Evolutionary conservation across 139 green algal species (phyloP), one percentile per base, ranked within the genome.

Genomic region (Chlamydomonas sphaeroides): DNA sequence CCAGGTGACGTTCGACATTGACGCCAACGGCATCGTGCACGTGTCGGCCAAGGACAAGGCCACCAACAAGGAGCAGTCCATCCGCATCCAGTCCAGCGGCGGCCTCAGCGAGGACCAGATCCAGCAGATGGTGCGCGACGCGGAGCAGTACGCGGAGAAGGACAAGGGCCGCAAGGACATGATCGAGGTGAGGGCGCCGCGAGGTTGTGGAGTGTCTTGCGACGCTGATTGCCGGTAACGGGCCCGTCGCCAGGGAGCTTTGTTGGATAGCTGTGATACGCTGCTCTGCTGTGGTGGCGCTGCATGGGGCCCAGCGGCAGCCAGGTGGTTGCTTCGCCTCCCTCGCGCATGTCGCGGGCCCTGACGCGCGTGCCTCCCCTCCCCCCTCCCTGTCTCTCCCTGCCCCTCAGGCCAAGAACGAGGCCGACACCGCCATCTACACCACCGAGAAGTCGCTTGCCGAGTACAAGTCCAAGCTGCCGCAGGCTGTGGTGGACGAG

Each of bases 31-130:
- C 88, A 98, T 98, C 70, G 93, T 98, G 66, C 91, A 99, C 84
- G 97, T 99, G 49, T 86, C 77, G n/a, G 86, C 86, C 77, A 90
- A 88, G 78, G 86, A 90, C 71, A 90, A 90, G 82, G 86, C 81
- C n/a, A 89, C 85, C 96, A 42, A 80, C 89, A 98, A 99, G 94
- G 94, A 99, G 93, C 97, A 99, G 92, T 89, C 86, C 67, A 97
- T 99, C 88, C 94, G 91, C 42, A 99, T 99, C 88, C 92, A 97
- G 90, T 87, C 66, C 80, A 88, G 75, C 49, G 90, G 86, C 59
- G 97, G 97, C 26, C 90, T 99, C 49, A 93, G 76, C 36, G 95
- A 99, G 57, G 89, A 93, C 15, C 90, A 99, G 84, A 98, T 99
- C 88, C 83, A 99, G 87, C 83, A 96, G 75, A 99, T 99, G 96